These are phyloP conservation scores for Termitomyces sp. DNA, from an alignment of 768 basidiomycete species.

Conservation along the genomic window DNA sequence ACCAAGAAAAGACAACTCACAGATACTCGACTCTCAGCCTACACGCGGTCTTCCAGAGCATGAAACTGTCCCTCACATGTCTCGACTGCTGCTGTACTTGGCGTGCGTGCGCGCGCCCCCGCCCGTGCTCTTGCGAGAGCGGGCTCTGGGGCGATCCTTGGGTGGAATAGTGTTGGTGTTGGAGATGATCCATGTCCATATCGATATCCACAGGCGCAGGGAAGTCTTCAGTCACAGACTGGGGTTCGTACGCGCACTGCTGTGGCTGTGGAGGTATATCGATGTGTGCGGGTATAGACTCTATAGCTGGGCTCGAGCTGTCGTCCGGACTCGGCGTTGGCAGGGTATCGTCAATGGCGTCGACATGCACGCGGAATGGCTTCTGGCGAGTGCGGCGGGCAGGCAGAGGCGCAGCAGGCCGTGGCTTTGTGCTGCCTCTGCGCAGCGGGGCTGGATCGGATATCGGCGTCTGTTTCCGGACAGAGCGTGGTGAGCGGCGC, in stretches of 20 bases:
- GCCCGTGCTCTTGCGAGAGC: neutral
- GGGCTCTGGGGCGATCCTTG: neutral
- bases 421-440: neutral
- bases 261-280: too few relatives aligned
- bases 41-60: constrained; percentile 22
- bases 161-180: too few relatives aligned
- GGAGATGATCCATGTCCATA: neutral
- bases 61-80: constrained; percentile 6
- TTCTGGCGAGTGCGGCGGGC: neutral
- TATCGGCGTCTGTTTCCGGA: neutral
- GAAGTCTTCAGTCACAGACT: too few relatives aligned
- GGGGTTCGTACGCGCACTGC: too few relatives aligned
- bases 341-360: too few relatives aligned
- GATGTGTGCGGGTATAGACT: too few relatives aligned
- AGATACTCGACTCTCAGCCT: constrained; percentile 18
- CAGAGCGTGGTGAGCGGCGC: neutral
- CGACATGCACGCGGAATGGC: too few relatives aligned
- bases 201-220: too few relatives aligned
- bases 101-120: neutral
- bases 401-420: neutral
- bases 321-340: too few relatives aligned
- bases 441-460: neutral
- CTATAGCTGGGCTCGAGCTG: too few relatives aligned
- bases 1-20: constrained; percentile 11
- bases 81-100: constrained; percentile 3